Evolutionary conservation across 768 basidiomycete species (phyloP), one percentile per base, ranked within the genome.

Genomic region (Strobilomyces confusus): DNA sequence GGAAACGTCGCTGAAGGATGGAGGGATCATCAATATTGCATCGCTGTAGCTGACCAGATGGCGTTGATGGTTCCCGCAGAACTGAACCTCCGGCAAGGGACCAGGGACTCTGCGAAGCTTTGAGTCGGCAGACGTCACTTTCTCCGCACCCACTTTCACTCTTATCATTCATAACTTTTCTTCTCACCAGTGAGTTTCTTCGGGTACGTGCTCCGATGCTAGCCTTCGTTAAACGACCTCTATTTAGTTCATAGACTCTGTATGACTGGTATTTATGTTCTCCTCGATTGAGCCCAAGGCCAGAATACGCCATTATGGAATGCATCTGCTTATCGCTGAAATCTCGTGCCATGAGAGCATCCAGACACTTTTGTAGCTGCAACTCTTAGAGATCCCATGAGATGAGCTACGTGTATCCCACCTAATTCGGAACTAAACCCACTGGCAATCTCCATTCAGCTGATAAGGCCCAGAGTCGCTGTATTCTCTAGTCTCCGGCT

Each of bases 31-130:
- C 84, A 86, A 59, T 70, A 80, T n/a, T 87, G 86, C 58, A 69
- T 87, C 26, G 83, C 79, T 15, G 73, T 78, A 22, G 77, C 81
- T 12, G 82, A 78, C 13, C 84, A 87, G 65, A 81, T 86, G 80
- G 76, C 78, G 2, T 65, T 84, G 57, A 67, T 72, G 7, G 55
- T 84, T 1, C 65, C 71, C 11, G 34, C 56, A n/a, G 63, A 62
- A 23, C 33, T 73, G 32, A 74, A 71, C 37, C 37, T 34, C 9
- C 61, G 62, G 19, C 54, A 61, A 22, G 61, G 63, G 25, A 53
- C 17, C 29, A 61, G 36, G 46, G 51, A 49, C n/a, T 19, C 46
- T 13, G 44, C 54, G 7, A 69, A 60, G 33, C 69, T 69, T 45
- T 69, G 47, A 69, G 23, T 32, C 11, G 44, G 19, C 48, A 6